Evolutionary conservation across 495 filamentous ascomycete species (phyloP).

Genomic region (Baudoinia panamericana): DNA sequence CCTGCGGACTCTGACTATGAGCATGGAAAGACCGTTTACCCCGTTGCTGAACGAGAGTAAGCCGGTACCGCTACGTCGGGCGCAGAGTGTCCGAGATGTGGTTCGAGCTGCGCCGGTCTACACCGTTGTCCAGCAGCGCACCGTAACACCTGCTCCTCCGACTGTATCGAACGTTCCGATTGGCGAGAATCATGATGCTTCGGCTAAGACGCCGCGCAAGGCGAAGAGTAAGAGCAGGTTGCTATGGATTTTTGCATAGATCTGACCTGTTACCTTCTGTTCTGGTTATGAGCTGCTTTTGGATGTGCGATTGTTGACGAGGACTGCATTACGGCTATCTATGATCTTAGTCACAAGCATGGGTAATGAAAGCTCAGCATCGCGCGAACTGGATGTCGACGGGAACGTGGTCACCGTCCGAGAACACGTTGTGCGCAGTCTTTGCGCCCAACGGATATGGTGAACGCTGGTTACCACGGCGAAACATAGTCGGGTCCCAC

Average conservation of each 20-base stretch:
- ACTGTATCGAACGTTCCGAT: background rate
- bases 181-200: background rate
- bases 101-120: conserved; percentile 2
- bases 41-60: conserved; percentile 17
- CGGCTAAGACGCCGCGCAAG: conserved; percentile 11
- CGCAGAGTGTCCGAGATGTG: conserved; percentile 15
- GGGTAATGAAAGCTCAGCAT: too few relatives aligned
- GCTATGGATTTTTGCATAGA: conserved; percentile 10
- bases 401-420: too few relatives aligned
- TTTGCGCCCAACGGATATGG: too few relatives aligned
- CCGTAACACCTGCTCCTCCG: background rate
- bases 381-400: too few relatives aligned
- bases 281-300: too few relatives aligned
- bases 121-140: conserved; percentile 12
- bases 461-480: too few relatives aligned
- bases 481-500: too few relatives aligned
- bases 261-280: too few relatives aligned
- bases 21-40: conserved; percentile 19
- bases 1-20: conserved; percentile 17
- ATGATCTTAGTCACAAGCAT: too few relatives aligned
- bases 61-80: conserved; percentile 13
- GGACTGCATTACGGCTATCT: too few relatives aligned
- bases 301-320: too few relatives aligned
- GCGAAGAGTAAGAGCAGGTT: conserved; percentile 5
- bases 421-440: too few relatives aligned